Base-by-base conservation (phyloP, 1,284 basidiomycete species). In the Cystobasidiaceae sp. region DNA sequence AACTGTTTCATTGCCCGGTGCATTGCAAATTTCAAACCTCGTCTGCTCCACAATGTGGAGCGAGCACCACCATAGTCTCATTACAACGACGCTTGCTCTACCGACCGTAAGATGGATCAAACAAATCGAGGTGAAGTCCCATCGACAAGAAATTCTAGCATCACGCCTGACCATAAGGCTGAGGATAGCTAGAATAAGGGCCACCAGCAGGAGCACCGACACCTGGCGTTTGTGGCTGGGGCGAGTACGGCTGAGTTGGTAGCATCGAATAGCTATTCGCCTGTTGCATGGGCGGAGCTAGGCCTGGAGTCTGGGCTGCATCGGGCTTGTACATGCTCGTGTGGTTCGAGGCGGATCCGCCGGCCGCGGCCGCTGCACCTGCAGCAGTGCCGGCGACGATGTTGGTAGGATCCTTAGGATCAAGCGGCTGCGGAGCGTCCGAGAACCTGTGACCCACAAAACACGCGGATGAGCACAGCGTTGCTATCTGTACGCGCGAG, bases 121-220 rank as follows among this genome's bases (percentile, higher is more conserved):
- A 39, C 37, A 11, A 11, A 39, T 39, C 37, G 11, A 19, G 15
- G n/a, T n/a, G n/a, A n/a, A n/a, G n/a, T n/a, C n/a, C n/a, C n/a
- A n/a, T n/a, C n/a, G n/a, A n/a, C n/a, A n/a, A 17, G n/a, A 17
- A 17, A 13, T 46, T 46, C 13, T 13, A 17, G 2, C 45, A n/a
- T 39, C 27, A 56, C 6, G 41, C 39, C 28, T 56, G 54, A 25
- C 54, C 54, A 56, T 56, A 56, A 43, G 54, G 54, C 33, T 56
- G 54, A n/a, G 41, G 54, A 56, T 56, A 44, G 32, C 39, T 34
- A 56, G 54, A 41, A 56, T 56, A 56, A 43, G 39, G 39, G 32
- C 54, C 54, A 34, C 13, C 19, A 9, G 21, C n/a, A 17, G 54
- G 39, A 44, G 6, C 39, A 23, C 51, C 51, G 25, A 19, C 39